Evolutionary conservation across 2,329 filamentous ascomycete genomes (phyloP).

Genomic region (Colletotrichum sp.): DNA sequence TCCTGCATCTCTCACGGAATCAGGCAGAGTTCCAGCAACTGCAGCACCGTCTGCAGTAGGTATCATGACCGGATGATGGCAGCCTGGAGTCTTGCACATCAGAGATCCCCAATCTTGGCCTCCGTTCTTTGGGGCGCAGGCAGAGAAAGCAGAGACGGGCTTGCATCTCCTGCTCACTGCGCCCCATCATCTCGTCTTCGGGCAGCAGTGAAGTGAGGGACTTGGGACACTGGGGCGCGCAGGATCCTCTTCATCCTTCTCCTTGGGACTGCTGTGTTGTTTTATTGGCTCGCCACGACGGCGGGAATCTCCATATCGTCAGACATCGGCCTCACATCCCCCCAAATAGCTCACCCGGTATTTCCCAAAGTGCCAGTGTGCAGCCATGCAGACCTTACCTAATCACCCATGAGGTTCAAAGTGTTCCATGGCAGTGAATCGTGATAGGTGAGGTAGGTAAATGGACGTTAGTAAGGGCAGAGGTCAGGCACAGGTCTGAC

Average conservation of each 20-base stretch:
- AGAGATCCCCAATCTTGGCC: neutral
- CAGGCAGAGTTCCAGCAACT: neutral
- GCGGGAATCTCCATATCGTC: neutral
- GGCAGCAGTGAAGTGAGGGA: neutral
- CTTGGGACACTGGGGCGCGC: neutral
- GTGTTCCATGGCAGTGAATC: neutral
- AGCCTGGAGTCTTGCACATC: neutral
- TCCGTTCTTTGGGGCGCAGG: neutral
- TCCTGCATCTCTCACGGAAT: neutral
- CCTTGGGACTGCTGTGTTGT: neutral
- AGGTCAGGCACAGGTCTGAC: neutral
- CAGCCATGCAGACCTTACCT: neutral
- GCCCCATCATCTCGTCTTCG: constrained; percentile 20
- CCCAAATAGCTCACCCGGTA: neutral
- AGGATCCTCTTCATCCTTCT: neutral
- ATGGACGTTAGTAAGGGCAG: neutral
- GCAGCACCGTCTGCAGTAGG: neutral
- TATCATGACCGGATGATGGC: neutral
- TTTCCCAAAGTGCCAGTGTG: neutral
- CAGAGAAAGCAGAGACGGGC: neutral
- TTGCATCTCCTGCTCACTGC: neutral
- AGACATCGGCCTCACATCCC: neutral
- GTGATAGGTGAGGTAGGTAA: neutral
- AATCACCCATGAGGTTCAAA: neutral
- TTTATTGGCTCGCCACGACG: constrained; percentile 1